Conservation (phyloP, 257 asterid genomes). For the Nyctanthes arbortristis region DNA sequence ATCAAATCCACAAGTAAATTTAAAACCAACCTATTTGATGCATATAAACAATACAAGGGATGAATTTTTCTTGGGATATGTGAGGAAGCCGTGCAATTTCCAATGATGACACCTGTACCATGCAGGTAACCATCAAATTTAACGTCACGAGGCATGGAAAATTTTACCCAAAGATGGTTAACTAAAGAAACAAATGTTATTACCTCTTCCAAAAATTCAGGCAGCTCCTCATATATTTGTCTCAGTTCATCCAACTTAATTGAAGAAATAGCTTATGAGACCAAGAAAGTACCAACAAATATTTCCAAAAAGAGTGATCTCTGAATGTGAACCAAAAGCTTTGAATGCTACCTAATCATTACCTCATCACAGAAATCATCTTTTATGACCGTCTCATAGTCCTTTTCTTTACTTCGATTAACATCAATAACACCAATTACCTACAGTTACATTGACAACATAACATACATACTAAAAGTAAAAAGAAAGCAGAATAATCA, state of each 20-base stretch:
- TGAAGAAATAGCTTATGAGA: slow-evolving; percentile 23
- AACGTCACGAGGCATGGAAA: slow-evolving; percentile 26
- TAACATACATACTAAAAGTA: slow-evolving; percentile 16
- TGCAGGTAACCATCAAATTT: slow-evolving; percentile 25
- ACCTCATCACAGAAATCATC: slow-evolving; percentile 97
- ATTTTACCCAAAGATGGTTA: slow-evolving; percentile 24
- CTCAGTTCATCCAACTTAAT: slow-evolving; percentile 97
- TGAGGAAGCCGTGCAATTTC: slow-evolving; percentile 87
- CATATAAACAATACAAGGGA: slow-evolving; percentile 83
- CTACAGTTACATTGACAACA: slow-evolving; percentile 47
- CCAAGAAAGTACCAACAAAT: slow-evolving; percentile 27
- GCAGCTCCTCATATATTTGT: slow-evolving; percentile 95
- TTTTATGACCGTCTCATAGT: slow-evolving; percentile 84
- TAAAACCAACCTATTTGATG: slow-evolving; percentile 81
- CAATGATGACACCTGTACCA: slow-evolving; percentile 73
- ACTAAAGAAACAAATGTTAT: slow-evolving; percentile 31
- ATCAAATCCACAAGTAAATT: slow-evolving; percentile 20
- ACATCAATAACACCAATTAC: slow-evolving; percentile 86
- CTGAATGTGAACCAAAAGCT: slow-evolving; percentile 10
- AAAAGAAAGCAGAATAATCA: not conserved
- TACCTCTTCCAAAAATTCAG: slow-evolving; percentile 96
- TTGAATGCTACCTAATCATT: slow-evolving; percentile 22
- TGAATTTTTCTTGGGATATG: slow-evolving; percentile 52
- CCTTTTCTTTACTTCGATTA: slow-evolving; percentile 83
- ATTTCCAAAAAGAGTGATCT: slow-evolving; percentile 7